Conservation (phyloP, 305 asterid genomes). For the Solanum hybrid region DNA sequence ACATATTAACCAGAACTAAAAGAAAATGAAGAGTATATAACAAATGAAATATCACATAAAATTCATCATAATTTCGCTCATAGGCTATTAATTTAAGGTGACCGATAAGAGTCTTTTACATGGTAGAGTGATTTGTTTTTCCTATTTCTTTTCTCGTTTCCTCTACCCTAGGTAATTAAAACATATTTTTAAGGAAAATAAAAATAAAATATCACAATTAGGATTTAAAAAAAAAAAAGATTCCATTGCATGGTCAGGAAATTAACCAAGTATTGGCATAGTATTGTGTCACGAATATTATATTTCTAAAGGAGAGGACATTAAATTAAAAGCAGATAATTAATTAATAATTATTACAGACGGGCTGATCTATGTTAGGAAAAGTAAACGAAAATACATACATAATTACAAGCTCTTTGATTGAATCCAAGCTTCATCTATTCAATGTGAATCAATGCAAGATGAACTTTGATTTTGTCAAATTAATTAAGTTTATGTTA, state of each 20-base stretch:
- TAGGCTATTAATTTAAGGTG: background rate
- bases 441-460: background rate
- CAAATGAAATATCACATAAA: background rate
- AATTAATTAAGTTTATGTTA: background rate
- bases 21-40: background rate
- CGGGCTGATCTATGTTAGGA: background rate
- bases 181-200: background rate
- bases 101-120: background rate
- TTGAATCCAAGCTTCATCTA: background rate
- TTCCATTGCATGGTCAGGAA: background rate
- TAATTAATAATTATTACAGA: no score
- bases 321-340: background rate
- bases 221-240: no score
- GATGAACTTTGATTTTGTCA: background rate
- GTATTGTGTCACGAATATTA: background rate
- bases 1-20: background rate
- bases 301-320: background rate
- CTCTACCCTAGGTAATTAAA: background rate
- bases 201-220: background rate
- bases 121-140: background rate
- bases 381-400: background rate
- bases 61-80: background rate
- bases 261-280: background rate
- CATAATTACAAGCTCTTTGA: background rate
- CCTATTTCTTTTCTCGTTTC: background rate